Percentiles rank a stretch among this genome's conserved stretches.
These are phyloP conservation scores for Aspergillus sclerotialis DNA, from an alignment of 2,329 filamentous ascomycete genomes.

Conservation along the genomic window DNA sequence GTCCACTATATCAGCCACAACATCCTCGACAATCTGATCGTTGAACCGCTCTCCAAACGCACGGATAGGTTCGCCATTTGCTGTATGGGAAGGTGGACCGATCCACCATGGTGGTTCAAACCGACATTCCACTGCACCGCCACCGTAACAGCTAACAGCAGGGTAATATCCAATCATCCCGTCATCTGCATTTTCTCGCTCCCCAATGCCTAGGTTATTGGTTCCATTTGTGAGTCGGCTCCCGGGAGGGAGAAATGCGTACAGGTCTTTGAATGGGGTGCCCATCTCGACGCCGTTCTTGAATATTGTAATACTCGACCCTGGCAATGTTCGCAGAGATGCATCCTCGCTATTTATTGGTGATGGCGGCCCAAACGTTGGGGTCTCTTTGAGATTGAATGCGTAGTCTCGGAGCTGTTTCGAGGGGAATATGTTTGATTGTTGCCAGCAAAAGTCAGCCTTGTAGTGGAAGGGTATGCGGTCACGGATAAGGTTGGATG, in stretches of 20 bases:
- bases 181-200: constrained; percentile 82
- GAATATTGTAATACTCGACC: constrained; percentile 80
- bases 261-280: constrained; percentile 76
- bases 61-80: constrained; percentile 41
- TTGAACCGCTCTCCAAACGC: constrained; percentile 72
- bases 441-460: constrained; percentile 84
- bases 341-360: constrained; percentile 62
- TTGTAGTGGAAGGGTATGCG: constrained; percentile 93
- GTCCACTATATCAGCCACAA: constrained; percentile 87
- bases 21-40: constrained; percentile 91
- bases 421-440: constrained; percentile 56
- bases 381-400: constrained; percentile 39
- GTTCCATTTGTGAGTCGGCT: constrained; percentile 47
- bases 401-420: constrained; percentile 75
- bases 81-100: constrained; percentile 56
- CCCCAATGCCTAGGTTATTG: constrained; percentile 51
- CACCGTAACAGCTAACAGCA: constrained; percentile 83
- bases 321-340: constrained; percentile 76
- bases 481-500: constrained; percentile 82
- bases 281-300: constrained; percentile 87
- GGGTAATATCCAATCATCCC: constrained; percentile 95
- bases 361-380: constrained; percentile 43
- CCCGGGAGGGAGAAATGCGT: constrained; percentile 86
- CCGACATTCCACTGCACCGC: constrained; percentile 85
- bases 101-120: constrained; percentile 93